These are phyloP conservation scores for Stellera chamaejasme DNA, from an alignment of 345 rosid genomes.

Conservation along the genomic window DNA sequence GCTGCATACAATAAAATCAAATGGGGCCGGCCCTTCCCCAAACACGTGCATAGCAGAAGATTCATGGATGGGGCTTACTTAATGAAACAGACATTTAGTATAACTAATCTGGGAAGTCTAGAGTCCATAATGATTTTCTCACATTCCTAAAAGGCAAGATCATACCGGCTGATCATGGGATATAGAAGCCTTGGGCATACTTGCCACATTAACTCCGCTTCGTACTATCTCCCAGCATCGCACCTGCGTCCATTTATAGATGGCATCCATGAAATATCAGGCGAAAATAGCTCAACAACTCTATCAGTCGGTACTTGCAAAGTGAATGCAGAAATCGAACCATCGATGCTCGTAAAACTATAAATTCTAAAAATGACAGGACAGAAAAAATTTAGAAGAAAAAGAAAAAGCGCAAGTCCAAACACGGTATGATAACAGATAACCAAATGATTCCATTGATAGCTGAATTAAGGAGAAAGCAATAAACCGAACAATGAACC, in stretches of 20 bases:
- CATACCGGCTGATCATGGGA: constrained; percentile 91
- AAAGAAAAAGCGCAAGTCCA: no score
- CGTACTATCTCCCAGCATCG: constrained; percentile 86
- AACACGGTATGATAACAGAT: no score
- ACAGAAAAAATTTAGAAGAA: neutral
- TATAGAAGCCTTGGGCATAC: constrained; percentile 69
- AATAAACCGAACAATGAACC: neutral
- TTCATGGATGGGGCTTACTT: neutral
- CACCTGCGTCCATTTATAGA: constrained; percentile 32
- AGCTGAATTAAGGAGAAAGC: no score
- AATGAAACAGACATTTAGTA: neutral
- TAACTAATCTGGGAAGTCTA: neutral
- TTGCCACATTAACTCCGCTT: constrained; percentile 36
- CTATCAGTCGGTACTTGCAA: no score
- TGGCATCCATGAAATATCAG: no score
- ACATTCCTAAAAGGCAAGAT: neutral
- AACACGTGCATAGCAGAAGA: neutral
- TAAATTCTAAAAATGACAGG: neutral
- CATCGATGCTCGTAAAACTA: neutral
- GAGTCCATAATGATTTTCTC: constrained; percentile 1
- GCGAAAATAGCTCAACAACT: no score
- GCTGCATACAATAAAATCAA: neutral
- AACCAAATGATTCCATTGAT: neutral
- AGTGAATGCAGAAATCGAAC: no score
- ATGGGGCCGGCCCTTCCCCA: neutral